Conservation (phyloP, 2,329 filamentous ascomycete genomes). For the Raffaelea deltoideospora region DNA sequence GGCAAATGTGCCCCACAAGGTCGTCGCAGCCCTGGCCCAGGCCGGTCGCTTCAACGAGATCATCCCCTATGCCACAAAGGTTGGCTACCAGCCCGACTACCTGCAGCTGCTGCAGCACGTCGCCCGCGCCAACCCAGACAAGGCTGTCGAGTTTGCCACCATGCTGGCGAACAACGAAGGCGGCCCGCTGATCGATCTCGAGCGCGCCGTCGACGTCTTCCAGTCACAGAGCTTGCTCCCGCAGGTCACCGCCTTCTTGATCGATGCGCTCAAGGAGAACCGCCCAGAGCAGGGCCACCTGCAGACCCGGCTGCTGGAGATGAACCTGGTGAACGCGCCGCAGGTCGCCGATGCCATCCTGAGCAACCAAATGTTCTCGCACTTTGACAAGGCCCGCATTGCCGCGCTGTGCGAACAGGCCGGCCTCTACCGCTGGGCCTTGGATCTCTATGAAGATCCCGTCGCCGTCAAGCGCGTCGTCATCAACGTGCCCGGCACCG, state of each 20-base stretch:
- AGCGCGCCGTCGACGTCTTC: constrained; percentile 95
- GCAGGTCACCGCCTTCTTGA: constrained; percentile 91
- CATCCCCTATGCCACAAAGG: constrained; percentile 72
- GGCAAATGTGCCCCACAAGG: constrained; percentile 82
- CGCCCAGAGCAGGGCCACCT: constrained; percentile 83
- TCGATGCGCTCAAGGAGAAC: constrained; percentile 92
- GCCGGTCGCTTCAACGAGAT: constrained; percentile 96
- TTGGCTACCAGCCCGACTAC: constrained; percentile 89
- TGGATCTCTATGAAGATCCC: constrained; percentile 91
- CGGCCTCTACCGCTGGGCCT: constrained; percentile 67
- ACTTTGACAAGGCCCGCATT: constrained; percentile 86
- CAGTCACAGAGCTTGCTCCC: constrained; percentile 96
- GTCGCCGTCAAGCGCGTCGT: constrained; percentile 80
- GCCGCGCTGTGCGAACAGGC: constrained; percentile 87
- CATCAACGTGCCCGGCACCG: constrained; percentile 64
- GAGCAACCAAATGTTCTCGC: constrained; percentile 94
- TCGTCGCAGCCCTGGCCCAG: constrained; percentile 87
- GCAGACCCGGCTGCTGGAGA: constrained; percentile 89
- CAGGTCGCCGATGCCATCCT: constrained; percentile 97
- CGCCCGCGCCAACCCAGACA: constrained; percentile 79
- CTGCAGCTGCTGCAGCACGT: constrained; percentile 85
- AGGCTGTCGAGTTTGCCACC: constrained; percentile 89
- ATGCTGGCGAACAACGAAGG: constrained; percentile 78
- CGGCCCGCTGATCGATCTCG: constrained; percentile 77
- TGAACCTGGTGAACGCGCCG: constrained; percentile 93